Conservation (phyloP, 306 rosid genomes). For the Citrullus colocynthis region DNA sequence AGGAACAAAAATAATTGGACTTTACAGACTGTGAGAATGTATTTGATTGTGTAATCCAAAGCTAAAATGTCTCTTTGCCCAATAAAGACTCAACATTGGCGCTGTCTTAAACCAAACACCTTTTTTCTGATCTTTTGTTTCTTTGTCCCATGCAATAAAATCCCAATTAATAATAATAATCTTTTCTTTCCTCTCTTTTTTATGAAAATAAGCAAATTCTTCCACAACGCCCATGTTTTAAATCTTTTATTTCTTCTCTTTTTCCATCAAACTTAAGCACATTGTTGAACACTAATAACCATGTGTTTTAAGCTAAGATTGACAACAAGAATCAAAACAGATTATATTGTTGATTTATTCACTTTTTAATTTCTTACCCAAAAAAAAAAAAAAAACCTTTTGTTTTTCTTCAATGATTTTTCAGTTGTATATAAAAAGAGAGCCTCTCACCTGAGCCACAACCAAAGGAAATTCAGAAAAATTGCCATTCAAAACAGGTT, state of each 20-base stretch:
- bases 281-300: too few species aligned
- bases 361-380: too few species aligned
- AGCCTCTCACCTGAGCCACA: conserved; percentile 60
- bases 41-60: not conserved
- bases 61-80: not conserved
- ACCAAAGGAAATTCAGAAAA: conserved; percentile 54
- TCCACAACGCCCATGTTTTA: too few species aligned
- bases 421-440: not conserved
- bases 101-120: not conserved
- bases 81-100: not conserved
- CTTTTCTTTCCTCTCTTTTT: too few species aligned
- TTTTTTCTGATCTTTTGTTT: not conserved
- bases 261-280: too few species aligned
- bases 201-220: too few species aligned
- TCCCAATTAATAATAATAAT: not conserved
- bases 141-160: not conserved
- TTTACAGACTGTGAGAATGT: not conserved
- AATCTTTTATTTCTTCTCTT: too few species aligned
- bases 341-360: too few species aligned
- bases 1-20: not conserved
- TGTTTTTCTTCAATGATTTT: not conserved
- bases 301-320: too few species aligned
- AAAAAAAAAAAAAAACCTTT: not conserved
- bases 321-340: too few species aligned
- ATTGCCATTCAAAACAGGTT: conserved; percentile 38